Evolutionary conservation across 2,329 filamentous ascomycete species (phyloP).

Genomic region (Fusarium nanum): DNA sequence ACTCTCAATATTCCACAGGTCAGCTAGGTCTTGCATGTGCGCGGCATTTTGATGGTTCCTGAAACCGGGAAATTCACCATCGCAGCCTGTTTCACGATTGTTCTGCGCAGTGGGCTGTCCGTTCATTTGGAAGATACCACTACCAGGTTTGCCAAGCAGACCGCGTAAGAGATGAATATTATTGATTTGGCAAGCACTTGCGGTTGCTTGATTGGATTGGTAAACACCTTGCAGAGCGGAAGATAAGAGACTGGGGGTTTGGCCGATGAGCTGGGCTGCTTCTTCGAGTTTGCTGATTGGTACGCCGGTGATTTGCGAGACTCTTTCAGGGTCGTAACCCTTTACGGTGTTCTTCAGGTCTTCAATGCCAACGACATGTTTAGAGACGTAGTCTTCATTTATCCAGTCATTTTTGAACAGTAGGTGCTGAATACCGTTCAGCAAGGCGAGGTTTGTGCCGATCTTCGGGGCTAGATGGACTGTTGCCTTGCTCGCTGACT

Average conservation of each 20-base stretch:
- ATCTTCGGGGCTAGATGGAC: neutral
- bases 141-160: neutral
- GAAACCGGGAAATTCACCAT: neutral
- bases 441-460: neutral
- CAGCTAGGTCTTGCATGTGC: neutral
- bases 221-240: neutral
- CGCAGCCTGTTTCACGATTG: neutral
- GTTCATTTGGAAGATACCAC: slow-evolving; percentile 6
- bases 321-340: neutral
- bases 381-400: neutral
- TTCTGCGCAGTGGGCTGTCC: neutral
- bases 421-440: neutral
- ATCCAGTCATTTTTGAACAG: neutral
- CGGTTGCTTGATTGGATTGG: neutral
- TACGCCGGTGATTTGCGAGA: neutral
- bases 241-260: neutral
- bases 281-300: neutral
- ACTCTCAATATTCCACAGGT: neutral
- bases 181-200: neutral
- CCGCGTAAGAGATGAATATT: neutral
- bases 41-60: neutral
- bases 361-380: neutral
- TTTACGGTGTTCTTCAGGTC: neutral
- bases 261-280: neutral
- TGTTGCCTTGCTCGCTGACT: neutral